These are phyloP conservation scores for Miscanthus lutarioriparius DNA, from an alignment of 176 grass and related monocot species.

Conservation along the genomic window DNA sequence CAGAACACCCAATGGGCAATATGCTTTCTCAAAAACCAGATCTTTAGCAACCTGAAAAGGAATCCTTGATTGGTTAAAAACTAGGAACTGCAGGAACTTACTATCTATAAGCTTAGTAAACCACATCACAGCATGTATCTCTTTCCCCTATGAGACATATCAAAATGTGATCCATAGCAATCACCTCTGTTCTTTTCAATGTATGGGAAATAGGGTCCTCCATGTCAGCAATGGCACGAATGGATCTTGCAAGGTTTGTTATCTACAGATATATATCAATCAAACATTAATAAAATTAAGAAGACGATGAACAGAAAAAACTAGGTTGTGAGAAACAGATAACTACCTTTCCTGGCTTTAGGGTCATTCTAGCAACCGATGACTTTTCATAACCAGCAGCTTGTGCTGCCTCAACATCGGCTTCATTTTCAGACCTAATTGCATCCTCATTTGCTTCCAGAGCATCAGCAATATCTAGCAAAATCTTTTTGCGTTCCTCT, in stretches of 20 bases:
- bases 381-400: constrained; percentile 78
- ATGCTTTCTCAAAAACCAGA: constrained; percentile 84
- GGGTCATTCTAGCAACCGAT: constrained; percentile 84
- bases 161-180: background rate
- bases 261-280: constrained; percentile 53
- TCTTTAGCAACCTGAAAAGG: constrained; percentile 79
- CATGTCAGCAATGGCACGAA: constrained; percentile 88
- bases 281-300: background rate
- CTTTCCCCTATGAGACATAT: background rate
- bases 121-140: background rate
- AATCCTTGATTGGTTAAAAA: constrained; percentile 15
- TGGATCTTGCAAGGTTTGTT: constrained; percentile 72
- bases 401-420: constrained; percentile 68
- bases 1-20: constrained; percentile 83
- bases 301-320: background rate
- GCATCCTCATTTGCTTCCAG: constrained; percentile 76
- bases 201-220: constrained; percentile 86
- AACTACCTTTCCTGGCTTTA: constrained; percentile 83
- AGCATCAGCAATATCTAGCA: constrained; percentile 87
- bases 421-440: constrained; percentile 83
- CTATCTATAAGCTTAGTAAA: background rate
- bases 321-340: background rate
- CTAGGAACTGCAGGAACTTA: background rate
- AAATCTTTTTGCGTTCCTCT: constrained; percentile 89
- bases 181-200: constrained; percentile 94